Base-by-base conservation (phyloP, 2,329 filamentous ascomycete species). In the Dactylonectria estremocensis region DNA sequence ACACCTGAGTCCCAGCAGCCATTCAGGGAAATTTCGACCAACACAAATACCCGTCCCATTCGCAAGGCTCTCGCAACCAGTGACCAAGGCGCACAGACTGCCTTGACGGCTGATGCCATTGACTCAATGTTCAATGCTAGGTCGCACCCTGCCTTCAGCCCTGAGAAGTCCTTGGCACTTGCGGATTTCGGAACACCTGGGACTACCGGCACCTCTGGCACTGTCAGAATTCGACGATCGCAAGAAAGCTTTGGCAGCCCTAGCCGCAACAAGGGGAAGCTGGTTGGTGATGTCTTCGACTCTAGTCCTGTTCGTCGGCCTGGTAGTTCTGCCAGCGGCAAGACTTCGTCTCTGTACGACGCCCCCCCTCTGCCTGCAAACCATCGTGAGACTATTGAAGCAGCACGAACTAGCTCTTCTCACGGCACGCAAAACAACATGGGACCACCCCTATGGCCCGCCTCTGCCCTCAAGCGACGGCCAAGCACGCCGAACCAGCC, bases 371-470 rank as follows among this genome's bases (percentile, higher is more conserved):
- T 98, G 66, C 95, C 95, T 46, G 74, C 85, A 13, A 95, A 98
- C 78, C 95, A 97, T 79, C 93, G 90, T 73, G 90, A 96, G 81
- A 91, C 88, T 65, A 97, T 98, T 73, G 92, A 95, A 75, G 93
- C 94, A 55, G 94, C 93, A 45, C 91, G 90, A 69, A 85, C 87
- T 31, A 83, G 84, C 22, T 90, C 89, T 5, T 82, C 86, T 68
- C 75, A 87, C 77, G 78, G 85, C 74, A 77, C 77, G 45, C 83
- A 80, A 72, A 83, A 81, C 43, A 80, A 74, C 61, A 98, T 98
- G 95, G 94, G 92, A 3, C 95, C 95, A 54, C 95, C 95, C n/a
- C 80, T 90, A 48, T 87, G 93, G 74, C 94, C 95, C 35, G 94
- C 95, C 54, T 97, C 94, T 66, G 93, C 92, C 2, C 82, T 84